Evolutionary conservation across 306 rosid species (phyloP), one percentile per base, ranked within the genome.

Genomic region (Prinsepia uniflora): DNA sequence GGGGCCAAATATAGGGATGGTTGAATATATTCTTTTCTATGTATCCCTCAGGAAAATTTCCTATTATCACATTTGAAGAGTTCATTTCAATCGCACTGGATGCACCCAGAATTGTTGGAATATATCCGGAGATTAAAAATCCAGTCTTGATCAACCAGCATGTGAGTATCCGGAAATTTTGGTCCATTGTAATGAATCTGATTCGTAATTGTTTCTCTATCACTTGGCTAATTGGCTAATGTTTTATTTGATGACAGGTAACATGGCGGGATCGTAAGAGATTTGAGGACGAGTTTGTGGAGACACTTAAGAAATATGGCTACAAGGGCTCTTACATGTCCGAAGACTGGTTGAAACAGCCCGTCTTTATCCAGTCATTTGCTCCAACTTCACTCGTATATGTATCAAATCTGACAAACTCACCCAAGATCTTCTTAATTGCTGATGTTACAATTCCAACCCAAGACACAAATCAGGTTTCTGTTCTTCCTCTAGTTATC

Each of bases 391-490:
- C 98, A 59, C 94, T 92, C 48, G 70, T 90, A 75, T 57, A 88
- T 63, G 54, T 78, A 74, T 81, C 96, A 80, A 90, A 88, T 41
- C 85, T 83, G 71, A 90, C 96, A 0, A 91, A 85, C 77, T 82
- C 86, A 75, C 98, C 98, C 72, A 84, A 92, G 81, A 36, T 92
- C 60, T 67, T 92, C 0, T 79, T 92, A 67, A 90, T 92, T 50
- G 96, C 82, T 22, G 90, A 92, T 73, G 49, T 81, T 63, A 76
- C 84, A 40, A 10, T 79, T 8, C 86, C 84, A 11, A 90, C 96
- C 2, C 92, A 90, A 76, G 98, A 92, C 83, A 90, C 96, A 63
- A 86, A 92, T 85, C 98, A 92, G 96, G 98, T 85, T 52, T 8
- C 63, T 43, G 57, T 74, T 75, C 67, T 65, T 59, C 30, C 42